Base-by-base conservation (phyloP, 208 protist genomes). In the Vickermania ingenoplastis region DNA sequence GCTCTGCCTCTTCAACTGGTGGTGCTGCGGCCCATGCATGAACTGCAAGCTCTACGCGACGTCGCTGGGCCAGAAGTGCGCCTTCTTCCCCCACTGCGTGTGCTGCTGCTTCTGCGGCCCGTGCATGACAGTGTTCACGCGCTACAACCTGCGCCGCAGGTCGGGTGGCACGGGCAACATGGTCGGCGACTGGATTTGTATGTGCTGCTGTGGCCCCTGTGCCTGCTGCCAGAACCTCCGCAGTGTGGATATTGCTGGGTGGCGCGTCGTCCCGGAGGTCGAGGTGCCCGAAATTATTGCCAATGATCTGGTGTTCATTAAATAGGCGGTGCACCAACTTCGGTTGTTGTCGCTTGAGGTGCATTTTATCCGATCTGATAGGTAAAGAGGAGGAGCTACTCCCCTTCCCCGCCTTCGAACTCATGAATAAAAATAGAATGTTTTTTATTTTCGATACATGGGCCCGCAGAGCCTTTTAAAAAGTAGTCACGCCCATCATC, bases 71-170 rank as follows among this genome's bases (percentile, higher is more conserved):
- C 77, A 88, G 21, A 57, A 81, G 24, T 87, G 77, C 53, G 64
- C 74, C 0, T 30, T 86, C 11, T 87, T 73, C 72, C 86, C 86
- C 4, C 81, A 92, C 54, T 89, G 79, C 36, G 66, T 84, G 66
- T 87, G 71, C 54, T 70, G 79, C 31, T 67, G 79, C 41, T 86
- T 71, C 71, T 89, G 72, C 58, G 74, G 64, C n/a, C 74, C 77
- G 2, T 45, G 36, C 36, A 45, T 45, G 36, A 45, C 36, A 17
- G 65, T 78, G 64, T 86, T 89, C 71, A 89, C 79, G 28, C 86
- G 86, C 48, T 89, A 92, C 71, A 92, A 92, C 70, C 75, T 87
- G 53, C 86, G 81, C 36, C 86, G 89, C 57, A 81, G 73, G 69
- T 79, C 62, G 31, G 86, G 86, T 25, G 76, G 71, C 28, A 50